Base-by-base conservation (phyloP, 306 rosid species). In the Acacia confusa region DNA sequence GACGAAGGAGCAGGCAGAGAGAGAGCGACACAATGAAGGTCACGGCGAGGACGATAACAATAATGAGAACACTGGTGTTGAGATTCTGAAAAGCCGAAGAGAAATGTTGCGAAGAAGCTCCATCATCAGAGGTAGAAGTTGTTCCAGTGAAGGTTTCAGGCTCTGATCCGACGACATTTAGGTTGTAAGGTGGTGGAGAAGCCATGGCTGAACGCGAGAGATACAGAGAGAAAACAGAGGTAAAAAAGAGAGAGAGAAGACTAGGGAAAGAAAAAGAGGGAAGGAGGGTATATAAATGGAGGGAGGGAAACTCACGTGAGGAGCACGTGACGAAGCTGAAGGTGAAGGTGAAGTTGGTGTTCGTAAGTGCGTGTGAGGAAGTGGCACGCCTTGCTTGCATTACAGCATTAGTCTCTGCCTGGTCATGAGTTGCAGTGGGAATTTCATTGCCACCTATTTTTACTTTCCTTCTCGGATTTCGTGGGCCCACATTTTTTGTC, bases 1-100 rank as follows among this genome's bases (percentile, higher is more conserved):
- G 91, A 32, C 92, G 94, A 67, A 93, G 93, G 44, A 93, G 83
- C 50, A 85, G 82, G n/a, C 94, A 91, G 74, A 92, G 85, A 0
- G 83, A 71, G 12, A 93, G 58, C 1, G 94, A 93, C 3, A 89
- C 75, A 0, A 82, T 82, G 16, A 93, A 72, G 19, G 96, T 89
- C 65, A 88, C 79, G 71, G 87, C 47, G 47, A 93, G 86, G 71
- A 91, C 84, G 6, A 85, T 83, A 2, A 90, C 25, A 27, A 88
- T 88, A 13, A 91, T 87, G 71, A 89, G 76, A 47, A 93, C 82
- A 89, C 92, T 90, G 0, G 94, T 92, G 22, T 84, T 89, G 0
- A 91, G 47, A 13, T 78, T 76, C 45, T 82, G 84, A 55, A 88
- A 41, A 40, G 85, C 75, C 22, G 86, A 77, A 0, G 86, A 47